Percentiles rank a stretch among this genome's conserved stretches.
phyloP scores from a whole-genome alignment of 306 rosid species.

The Rosa multiflora region DNA sequence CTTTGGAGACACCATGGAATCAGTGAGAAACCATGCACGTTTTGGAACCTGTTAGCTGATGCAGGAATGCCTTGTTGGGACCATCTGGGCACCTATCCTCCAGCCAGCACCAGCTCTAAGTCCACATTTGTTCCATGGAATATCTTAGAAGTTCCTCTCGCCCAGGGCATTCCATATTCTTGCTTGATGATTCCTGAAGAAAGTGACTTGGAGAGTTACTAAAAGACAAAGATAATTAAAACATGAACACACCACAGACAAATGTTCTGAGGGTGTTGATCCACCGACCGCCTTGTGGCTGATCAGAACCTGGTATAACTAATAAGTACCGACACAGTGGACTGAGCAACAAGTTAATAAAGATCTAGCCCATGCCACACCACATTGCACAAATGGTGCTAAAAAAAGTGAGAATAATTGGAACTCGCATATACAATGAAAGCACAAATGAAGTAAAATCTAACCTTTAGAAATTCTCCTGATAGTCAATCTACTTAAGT shows the following conservation, averaged over 20 bases:
- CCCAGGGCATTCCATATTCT: background rate
- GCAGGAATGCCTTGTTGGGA: slow-evolving; percentile 3
- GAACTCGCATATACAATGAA: background rate
- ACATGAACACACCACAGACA: background rate
- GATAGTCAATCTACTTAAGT: slow-evolving; percentile 22
- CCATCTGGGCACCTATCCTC: background rate
- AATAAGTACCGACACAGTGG: background rate
- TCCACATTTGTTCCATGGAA: background rate
- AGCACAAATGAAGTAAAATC: background rate
- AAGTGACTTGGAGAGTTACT: background rate
- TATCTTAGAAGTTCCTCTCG: background rate
- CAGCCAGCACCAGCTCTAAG: background rate
- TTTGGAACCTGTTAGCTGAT: background rate
- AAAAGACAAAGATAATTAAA: background rate
- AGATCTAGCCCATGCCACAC: slow-evolving; percentile 6
- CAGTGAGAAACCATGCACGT: background rate
- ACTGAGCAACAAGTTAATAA: background rate
- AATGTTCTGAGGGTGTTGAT: background rate
- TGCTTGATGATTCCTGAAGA: background rate
- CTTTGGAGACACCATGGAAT: background rate
- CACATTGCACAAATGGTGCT: background rate
- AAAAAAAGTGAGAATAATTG: background rate
- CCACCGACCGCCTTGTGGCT: background rate
- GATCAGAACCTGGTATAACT: background rate
- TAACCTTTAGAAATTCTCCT: slow-evolving; percentile 1